Evolutionary conservation across 192 early-diverging fungal species (phyloP).

Genomic region (Coemansia sp.): DNA sequence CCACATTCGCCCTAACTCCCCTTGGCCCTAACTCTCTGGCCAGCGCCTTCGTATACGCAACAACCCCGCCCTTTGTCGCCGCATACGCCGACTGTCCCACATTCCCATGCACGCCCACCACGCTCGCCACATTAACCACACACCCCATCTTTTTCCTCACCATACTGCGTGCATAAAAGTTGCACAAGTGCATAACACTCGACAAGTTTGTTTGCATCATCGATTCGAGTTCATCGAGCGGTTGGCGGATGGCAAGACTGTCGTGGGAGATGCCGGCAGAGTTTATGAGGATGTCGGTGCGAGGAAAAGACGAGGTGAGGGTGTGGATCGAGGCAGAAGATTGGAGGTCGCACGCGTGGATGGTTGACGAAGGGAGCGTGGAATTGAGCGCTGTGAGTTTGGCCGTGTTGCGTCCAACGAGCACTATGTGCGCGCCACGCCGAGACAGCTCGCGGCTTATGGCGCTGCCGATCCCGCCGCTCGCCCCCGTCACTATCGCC

Average conservation of each 20-base stretch:
- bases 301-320: constrained; percentile 25
- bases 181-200: constrained; percentile 63
- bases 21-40: constrained; percentile 76
- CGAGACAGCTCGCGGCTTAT: constrained; percentile 62
- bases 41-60: constrained; percentile 82
- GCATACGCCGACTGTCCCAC: constrained; percentile 64
- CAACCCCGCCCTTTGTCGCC: constrained; percentile 81
- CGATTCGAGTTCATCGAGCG: constrained; percentile 50
- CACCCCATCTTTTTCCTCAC: constrained; percentile 42
- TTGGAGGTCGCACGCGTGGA: constrained; percentile 19
- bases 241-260: constrained; percentile 54
- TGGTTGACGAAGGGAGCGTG: constrained; percentile 1
- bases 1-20: constrained; percentile 73
- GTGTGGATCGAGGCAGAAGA: neutral
- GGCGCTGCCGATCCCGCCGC: constrained; percentile 75
- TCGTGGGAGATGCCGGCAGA: constrained; percentile 58
- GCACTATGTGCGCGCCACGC: constrained; percentile 57
- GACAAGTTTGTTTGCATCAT: constrained; percentile 69
- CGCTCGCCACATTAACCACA: constrained; percentile 86
- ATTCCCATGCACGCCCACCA: constrained; percentile 61
- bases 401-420: constrained; percentile 58
- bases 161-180: constrained; percentile 34
- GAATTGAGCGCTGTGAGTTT: constrained; percentile 28
- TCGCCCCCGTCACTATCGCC: constrained; percentile 68
- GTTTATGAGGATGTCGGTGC: constrained; percentile 37